Conservation (phyloP, 148 eudicot genomes). For the Gaultheria prostrata region DNA sequence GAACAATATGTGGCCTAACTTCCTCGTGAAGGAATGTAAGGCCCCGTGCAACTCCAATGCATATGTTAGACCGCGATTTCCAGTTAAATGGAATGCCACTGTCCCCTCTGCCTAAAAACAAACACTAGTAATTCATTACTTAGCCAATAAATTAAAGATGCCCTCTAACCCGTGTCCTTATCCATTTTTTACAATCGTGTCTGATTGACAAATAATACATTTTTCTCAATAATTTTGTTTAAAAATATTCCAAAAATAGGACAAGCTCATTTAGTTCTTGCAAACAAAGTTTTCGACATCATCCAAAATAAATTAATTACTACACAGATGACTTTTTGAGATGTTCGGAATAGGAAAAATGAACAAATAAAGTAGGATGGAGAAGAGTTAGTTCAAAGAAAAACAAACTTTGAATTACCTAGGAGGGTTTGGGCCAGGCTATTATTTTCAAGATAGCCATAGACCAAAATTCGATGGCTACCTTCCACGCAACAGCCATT, state of each 20-base stretch:
- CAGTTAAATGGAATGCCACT: constrained; percentile 50
- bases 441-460: constrained; percentile 79
- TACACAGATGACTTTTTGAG: background rate
- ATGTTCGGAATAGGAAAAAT: background rate
- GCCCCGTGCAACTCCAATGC: constrained; percentile 76
- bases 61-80: constrained; percentile 52
- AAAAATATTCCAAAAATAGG: background rate
- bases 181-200: background rate
- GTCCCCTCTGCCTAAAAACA: constrained; percentile 39
- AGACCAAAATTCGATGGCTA: constrained; percentile 63
- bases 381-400: background rate
- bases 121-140: background rate
- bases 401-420: constrained; percentile 32
- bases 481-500: constrained; percentile 79
- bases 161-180: background rate
- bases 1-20: constrained; percentile 65
- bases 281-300: background rate
- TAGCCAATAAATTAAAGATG: background rate
- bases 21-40: constrained; percentile 86
- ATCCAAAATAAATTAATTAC: background rate
- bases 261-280: background rate
- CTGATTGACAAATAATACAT: background rate
- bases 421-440: constrained; percentile 77
- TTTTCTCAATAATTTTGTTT: background rate
- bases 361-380: background rate